Evolutionary conservation across 768 basidiomycete genomes (phyloP).

Genomic region (Suillus bovinus): DNA sequence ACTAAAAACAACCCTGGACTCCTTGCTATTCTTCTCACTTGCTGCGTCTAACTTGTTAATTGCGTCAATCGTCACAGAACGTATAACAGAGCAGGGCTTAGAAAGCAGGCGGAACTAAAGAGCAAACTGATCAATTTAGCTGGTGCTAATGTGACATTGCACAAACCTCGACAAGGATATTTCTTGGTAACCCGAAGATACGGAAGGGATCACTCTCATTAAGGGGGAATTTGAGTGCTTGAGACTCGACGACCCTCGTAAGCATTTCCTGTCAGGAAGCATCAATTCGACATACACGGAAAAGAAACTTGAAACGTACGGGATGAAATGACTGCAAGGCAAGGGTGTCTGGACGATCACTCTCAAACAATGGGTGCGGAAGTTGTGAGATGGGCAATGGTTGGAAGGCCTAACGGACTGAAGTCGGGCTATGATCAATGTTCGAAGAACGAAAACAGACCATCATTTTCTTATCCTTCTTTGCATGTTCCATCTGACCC

Average conservation of each 20-base stretch:
- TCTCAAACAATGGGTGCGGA: constrained; percentile 42
- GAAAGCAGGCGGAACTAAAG: constrained; percentile 68
- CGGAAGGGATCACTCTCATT: constrained; percentile 52
- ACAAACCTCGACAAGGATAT: constrained; percentile 69
- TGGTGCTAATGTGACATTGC: background rate
- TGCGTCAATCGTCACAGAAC: constrained; percentile 62
- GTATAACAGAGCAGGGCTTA: constrained; percentile 69
- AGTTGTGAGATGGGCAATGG: constrained; percentile 41
- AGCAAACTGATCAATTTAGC: background rate
- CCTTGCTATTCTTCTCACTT: constrained; percentile 45
- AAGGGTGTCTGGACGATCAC: constrained; percentile 35
- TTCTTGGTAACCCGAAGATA: constrained; percentile 72
- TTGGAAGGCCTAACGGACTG: constrained; percentile 39
- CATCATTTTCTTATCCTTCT: constrained; percentile 7
- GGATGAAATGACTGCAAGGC: constrained; percentile 44
- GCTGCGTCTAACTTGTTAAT: constrained; percentile 53
- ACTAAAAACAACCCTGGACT: constrained; percentile 67
- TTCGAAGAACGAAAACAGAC: background rate
- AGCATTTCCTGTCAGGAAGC: constrained; percentile 31
- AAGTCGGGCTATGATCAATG: background rate
- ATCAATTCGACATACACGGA: constrained; percentile 4
- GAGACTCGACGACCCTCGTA: constrained; percentile 40
- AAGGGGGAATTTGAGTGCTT: constrained; percentile 46
- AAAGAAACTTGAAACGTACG: constrained; percentile 30
- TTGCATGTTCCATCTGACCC: background rate